Evolutionary conservation across 179 eudicot genomes (phyloP).

Genomic region (Spergularia azorica): DNA sequence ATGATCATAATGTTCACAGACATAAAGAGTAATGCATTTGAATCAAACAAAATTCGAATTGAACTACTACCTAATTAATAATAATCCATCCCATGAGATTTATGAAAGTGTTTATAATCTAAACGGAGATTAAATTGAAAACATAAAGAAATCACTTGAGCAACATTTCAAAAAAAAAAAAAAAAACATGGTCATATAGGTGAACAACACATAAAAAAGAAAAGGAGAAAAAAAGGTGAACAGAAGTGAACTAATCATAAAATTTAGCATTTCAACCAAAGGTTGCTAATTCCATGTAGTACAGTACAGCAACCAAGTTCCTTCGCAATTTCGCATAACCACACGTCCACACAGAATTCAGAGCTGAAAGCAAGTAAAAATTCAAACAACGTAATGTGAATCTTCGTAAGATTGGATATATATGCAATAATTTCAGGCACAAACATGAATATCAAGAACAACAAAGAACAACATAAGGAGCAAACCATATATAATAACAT

Average conservation of each 20-base stretch:
- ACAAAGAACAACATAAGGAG: constrained; percentile 66
- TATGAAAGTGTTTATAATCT: too few relatives aligned
- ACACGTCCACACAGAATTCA: not conserved
- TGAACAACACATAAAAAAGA: too few relatives aligned
- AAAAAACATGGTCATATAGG: too few relatives aligned
- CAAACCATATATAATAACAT: constrained; percentile 63
- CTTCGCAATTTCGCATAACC: not conserved
- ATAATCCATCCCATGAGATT: too few relatives aligned
- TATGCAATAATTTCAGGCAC: constrained; percentile 36
- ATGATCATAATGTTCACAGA: too few relatives aligned
- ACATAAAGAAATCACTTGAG: too few relatives aligned
- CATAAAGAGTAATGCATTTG: too few relatives aligned
- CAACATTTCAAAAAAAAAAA: too few relatives aligned
- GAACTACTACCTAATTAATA: too few relatives aligned
- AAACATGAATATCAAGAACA: constrained; percentile 61
- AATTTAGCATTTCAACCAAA: not conserved
- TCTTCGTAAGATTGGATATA: not conserved
- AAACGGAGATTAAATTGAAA: too few relatives aligned
- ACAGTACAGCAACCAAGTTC: not conserved
- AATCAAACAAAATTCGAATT: too few relatives aligned
- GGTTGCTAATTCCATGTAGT: constrained; percentile 4
- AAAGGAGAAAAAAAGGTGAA: too few relatives aligned
- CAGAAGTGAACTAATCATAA: not conserved
- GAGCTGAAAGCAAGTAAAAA: constrained; percentile 4
- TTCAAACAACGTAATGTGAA: not conserved